Evolutionary conservation across 2,329 filamentous ascomycete genomes (phyloP).

Genomic region (Penicillium sp.): DNA sequence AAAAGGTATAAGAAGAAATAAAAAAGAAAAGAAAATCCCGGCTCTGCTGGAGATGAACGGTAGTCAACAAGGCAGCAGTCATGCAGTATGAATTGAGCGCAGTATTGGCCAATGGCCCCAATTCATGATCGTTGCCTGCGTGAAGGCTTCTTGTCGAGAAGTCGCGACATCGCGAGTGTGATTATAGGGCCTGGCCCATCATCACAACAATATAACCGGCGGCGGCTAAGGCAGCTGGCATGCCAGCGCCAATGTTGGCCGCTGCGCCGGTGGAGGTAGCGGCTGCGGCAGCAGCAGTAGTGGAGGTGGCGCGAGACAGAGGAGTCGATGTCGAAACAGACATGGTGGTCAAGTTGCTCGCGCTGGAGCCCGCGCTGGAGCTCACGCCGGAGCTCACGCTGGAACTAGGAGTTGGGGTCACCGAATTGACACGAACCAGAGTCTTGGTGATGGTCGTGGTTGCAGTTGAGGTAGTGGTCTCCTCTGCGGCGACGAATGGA

Average conservation of each 20-base stretch:
- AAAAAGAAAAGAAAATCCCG: slow-evolving; percentile 19
- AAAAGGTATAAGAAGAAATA: slow-evolving; percentile 22
- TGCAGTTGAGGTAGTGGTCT: slow-evolving; percentile 31
- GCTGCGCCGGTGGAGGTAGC: slow-evolving; percentile 23
- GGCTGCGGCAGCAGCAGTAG: slow-evolving; percentile 15
- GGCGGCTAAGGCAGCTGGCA: slow-evolving; percentile 34
- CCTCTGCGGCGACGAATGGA: slow-evolving; percentile 32
- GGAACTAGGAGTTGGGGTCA: slow-evolving; percentile 29
- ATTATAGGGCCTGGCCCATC: slow-evolving; percentile 38
- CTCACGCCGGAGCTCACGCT: not conserved
- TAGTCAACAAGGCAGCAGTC: slow-evolving; percentile 6
- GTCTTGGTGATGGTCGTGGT: slow-evolving; percentile 46
- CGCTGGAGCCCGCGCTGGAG: not conserved
- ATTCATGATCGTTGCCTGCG: slow-evolving; percentile 2
- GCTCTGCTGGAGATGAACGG: slow-evolving; percentile 27
- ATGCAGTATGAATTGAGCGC: slow-evolving; percentile 1
- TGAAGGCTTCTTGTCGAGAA: not conserved
- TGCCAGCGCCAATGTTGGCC: slow-evolving; percentile 21
- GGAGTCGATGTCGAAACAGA: slow-evolving; percentile 26
- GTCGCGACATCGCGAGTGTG: slow-evolving; percentile 1
- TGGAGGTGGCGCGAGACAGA: slow-evolving; percentile 12
- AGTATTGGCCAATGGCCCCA: not conserved
- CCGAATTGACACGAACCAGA: slow-evolving; percentile 45
- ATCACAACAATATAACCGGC: slow-evolving; percentile 42
- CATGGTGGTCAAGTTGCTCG: slow-evolving; percentile 12